A percentile compares a stretch with the other conserved stretches of the same genome.
These are phyloP conservation scores for Cladosporium sp. DNA, from an alignment of 2,329 filamentous ascomycete species.

Conservation along the genomic window DNA sequence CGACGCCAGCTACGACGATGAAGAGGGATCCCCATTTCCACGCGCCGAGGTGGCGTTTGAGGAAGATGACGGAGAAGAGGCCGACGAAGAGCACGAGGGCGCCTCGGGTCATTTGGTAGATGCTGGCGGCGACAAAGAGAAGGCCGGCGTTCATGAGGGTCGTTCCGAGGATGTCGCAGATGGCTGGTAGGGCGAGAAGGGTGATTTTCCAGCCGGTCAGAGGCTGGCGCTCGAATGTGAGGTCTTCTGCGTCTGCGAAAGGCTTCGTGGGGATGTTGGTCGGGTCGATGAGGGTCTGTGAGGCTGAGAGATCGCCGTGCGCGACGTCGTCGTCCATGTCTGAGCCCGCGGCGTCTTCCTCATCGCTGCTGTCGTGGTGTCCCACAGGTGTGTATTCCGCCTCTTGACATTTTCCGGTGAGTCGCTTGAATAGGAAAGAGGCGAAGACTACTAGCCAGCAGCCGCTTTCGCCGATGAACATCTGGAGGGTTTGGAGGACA, in stretches of 20 bases:
- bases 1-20: constrained; percentile 85
- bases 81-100: constrained; percentile 95
- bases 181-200: constrained; percentile 79
- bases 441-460: constrained; percentile 87
- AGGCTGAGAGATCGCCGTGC: constrained; percentile 35
- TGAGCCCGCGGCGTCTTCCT: constrained; percentile 34
- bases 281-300: constrained; percentile 39
- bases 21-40: constrained; percentile 92
- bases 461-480: constrained; percentile 96
- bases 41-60: constrained; percentile 73
- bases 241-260: constrained; percentile 49
- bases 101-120: constrained; percentile 98
- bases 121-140: constrained; percentile 89
- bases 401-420: constrained; percentile 38
- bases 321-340: constrained; percentile 38
- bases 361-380: constrained; percentile 32
- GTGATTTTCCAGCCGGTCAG: constrained; percentile 71
- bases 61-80: constrained; percentile 88
- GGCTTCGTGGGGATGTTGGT: constrained; percentile 53
- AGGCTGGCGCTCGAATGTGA: constrained; percentile 49
- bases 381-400: constrained; percentile 33
- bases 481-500: constrained; percentile 91
- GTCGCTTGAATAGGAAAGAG: constrained; percentile 62
- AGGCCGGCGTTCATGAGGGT: constrained; percentile 97
- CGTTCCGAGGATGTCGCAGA: constrained; percentile 91